A percentile compares a stretch with the other conserved stretches of the same genome.
phyloP scores from a whole-genome alignment of 2,329 filamentous ascomycete species.

The Epichloe gansuensis region DNA sequence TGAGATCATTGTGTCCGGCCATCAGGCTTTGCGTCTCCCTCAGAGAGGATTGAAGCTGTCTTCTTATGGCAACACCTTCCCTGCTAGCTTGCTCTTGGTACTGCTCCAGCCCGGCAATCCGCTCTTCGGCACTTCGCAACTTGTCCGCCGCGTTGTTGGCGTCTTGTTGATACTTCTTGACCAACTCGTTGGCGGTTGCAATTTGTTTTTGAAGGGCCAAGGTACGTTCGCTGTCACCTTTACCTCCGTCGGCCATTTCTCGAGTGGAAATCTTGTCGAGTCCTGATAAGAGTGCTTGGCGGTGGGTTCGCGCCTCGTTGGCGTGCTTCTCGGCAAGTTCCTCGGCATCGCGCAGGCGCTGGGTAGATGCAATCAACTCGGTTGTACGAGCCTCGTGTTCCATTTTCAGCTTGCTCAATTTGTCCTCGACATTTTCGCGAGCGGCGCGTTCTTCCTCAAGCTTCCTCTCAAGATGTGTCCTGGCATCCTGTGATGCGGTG shows the following conservation, averaged over 20 bases:
- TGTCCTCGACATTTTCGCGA: conserved; percentile 63
- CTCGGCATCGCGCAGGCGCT: conserved; percentile 73
- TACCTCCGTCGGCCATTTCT: conserved; percentile 34
- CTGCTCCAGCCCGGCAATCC: conserved; percentile 89
- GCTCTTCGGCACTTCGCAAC: conserved; percentile 83
- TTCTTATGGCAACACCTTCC: conserved; percentile 78
- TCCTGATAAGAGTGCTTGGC: conserved; percentile 68
- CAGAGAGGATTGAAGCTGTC: conserved; percentile 76
- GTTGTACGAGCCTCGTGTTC: conserved; percentile 72
- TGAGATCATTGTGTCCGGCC: conserved; percentile 68
- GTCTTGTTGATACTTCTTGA: conserved; percentile 79
- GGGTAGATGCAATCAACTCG: conserved; percentile 63
- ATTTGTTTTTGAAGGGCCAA: conserved; percentile 69
- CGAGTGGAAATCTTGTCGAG: conserved; percentile 59
- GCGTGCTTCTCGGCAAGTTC: conserved; percentile 80
- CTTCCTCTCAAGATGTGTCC: conserved; percentile 63
- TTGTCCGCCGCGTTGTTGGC: conserved; percentile 81
- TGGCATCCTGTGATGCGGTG: conserved; percentile 65
- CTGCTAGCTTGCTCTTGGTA: conserved; percentile 96
- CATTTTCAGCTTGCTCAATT: conserved; percentile 61
- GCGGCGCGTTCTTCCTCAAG: conserved; percentile 71
- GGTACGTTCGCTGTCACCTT: conserved; percentile 52
- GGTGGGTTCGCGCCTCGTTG: conserved; percentile 75
- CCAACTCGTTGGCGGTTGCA: conserved; percentile 62
- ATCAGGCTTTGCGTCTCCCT: conserved; percentile 76